Conservation (phyloP, 2,329 filamentous ascomycete genomes). For the Clarireedia sp. region DNA sequence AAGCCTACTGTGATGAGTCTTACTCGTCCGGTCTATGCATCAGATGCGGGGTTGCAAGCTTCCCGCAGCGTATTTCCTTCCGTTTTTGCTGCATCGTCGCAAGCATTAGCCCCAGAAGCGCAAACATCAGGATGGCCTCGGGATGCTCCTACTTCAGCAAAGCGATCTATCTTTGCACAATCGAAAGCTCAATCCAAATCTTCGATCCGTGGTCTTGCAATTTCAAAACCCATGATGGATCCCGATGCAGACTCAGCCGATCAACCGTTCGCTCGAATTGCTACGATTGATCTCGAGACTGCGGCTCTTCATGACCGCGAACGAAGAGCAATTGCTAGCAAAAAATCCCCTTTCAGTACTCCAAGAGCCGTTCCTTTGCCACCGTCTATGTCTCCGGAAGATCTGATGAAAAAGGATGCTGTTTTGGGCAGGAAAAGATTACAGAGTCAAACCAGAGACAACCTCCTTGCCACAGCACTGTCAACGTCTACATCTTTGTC, state of each 20-base stretch:
- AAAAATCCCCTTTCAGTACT: constrained; percentile 19
- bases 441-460: constrained; percentile 4
- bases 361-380: constrained; percentile 20
- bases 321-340: constrained; percentile 21
- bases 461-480: constrained; percentile 18
- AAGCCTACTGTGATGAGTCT: too few relatives aligned
- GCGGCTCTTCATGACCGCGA: constrained; percentile 26
- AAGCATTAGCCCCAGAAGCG: constrained; percentile 7
- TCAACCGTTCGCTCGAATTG: constrained; percentile 24
- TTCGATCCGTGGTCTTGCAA: constrained; percentile 23
- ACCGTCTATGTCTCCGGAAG: constrained; percentile 14
- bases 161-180: background rate
- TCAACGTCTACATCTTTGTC: constrained; percentile 28
- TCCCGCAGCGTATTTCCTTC: constrained; percentile 25
- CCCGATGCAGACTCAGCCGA: constrained; percentile 8
- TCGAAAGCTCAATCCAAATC: constrained; percentile 13
- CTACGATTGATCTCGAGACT: constrained; percentile 28
- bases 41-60: constrained; percentile 20
- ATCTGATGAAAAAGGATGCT: constrained; percentile 18
- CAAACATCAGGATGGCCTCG: background rate
- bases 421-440: constrained; percentile 20
- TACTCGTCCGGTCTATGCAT: too few relatives aligned
- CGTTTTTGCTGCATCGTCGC: constrained; percentile 11
- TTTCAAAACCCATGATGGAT: constrained; percentile 26
- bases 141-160: constrained; percentile 15